A percentile compares a stretch with the other conserved stretches of the same genome.
Conservation (phyloP, 2,329 filamentous ascomycete species). For the Fusarium oxysporum region DNA sequence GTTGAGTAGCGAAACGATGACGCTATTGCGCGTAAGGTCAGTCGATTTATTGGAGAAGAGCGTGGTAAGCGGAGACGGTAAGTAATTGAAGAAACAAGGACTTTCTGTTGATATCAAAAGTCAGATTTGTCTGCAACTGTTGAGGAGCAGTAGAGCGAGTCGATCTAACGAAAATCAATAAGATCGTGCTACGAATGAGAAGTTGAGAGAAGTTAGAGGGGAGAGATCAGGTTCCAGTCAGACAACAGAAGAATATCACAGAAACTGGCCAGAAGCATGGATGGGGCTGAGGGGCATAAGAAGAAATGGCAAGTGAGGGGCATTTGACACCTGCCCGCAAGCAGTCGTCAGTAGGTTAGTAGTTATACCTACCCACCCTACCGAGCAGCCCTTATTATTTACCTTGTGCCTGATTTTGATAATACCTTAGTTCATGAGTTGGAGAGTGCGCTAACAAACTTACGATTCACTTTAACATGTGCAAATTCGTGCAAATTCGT, state of each 20-base stretch:
- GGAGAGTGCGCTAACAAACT: conserved; percentile 5
- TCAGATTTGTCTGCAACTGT: not conserved
- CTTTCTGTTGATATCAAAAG: conserved; percentile 12
- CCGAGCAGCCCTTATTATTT: not conserved
- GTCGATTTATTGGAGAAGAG: conserved; percentile 44
- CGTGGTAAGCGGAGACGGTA: conserved; percentile 25
- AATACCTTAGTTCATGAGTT: conserved; percentile 13
- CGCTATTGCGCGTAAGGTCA: conserved; percentile 45
- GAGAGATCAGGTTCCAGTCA: conserved; percentile 20
- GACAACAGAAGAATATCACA: conserved; percentile 10
- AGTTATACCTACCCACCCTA: not conserved
- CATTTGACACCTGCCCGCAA: conserved; percentile 18
- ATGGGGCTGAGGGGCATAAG: conserved; percentile 24
- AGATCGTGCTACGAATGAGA: not conserved
- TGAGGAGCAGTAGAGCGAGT: not conserved
- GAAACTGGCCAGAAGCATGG: conserved; percentile 26
- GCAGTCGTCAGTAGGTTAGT: not conserved
- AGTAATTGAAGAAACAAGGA: conserved; percentile 23
- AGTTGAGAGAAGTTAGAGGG: not conserved
- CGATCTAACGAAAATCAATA: not conserved
- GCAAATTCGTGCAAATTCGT: conserved; percentile 6
- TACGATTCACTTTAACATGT: conserved; percentile 10
- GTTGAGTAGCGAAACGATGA: conserved; percentile 41
- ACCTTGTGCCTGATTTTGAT: conserved; percentile 21
- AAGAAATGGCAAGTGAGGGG: conserved; percentile 32